Base-by-base conservation (phyloP, 768 basidiomycete species). In the Amanita inopinata region DNA sequence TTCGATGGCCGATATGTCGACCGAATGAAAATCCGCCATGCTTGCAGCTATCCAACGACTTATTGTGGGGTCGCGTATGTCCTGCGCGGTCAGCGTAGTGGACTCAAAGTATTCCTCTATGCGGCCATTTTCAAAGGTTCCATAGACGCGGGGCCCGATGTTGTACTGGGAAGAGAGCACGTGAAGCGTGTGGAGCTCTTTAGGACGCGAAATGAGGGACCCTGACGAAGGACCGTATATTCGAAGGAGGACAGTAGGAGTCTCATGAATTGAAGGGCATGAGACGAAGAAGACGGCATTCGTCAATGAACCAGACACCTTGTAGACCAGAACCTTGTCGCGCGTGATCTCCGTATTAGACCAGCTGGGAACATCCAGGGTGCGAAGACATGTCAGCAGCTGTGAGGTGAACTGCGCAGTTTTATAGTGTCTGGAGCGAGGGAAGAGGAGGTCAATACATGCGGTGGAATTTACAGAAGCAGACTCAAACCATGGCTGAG, bases 261-360 rank as follows among this genome's bases (percentile, higher is more conserved):
- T 60, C 43, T 59, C 64, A 42, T 63, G 66, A 14, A 61, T 57
- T 23, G 66, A 57, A 27, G 76, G 68, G 56, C 78, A 90, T 7
- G 92, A 88, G 41, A 97, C 83, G 63, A 98, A 99, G 66, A 89
- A 98, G 43, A 99, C 91, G 43, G 88, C 84, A 61, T 99, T 99
- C 31, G 94, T 99, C 49, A 97, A 63, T 8, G 89, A 83, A 6
- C 94, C 93, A 5, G 92, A 89, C 17, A 93, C 83, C 56, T 84
- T 92, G 56, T 69, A 70, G 49, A 97, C 72, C 42, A 66, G 67
- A 38, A 93, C 55, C 22, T 64, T 60, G 33, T 70, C 59, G 24
- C 74, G 61, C 23, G 62, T 62, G 32, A 80, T 62, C 34, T 62
- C 65, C 2, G 60, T 46, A 15, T 67, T 63, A 28, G 58, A 56